phyloP scores from a whole-genome alignment of 352 stramenopile genomes.

The Phytophthora hybrid region DNA sequence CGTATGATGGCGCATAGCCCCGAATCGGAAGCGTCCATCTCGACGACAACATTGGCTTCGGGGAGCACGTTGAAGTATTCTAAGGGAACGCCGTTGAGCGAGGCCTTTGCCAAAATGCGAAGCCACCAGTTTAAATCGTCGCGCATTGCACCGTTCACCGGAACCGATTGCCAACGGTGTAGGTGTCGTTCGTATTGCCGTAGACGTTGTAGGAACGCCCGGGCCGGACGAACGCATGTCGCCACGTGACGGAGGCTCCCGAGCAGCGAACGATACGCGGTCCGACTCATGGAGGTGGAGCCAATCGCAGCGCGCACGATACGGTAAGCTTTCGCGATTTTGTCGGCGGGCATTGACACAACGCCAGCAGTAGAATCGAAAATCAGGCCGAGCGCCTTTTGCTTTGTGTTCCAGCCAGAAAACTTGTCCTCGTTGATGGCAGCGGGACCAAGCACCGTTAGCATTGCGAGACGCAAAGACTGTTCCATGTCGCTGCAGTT shows the following conservation, averaged over 20 bases:
- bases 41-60: slow-evolving; percentile 4
- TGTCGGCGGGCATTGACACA: no score
- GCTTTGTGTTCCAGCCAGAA: slow-evolving; percentile 1
- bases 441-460: background rate
- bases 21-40: slow-evolving; percentile 27
- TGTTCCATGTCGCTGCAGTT: slow-evolving; percentile 12
- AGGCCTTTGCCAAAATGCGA: background rate
- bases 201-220: slow-evolving; percentile 29
- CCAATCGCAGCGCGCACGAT: background rate
- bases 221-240: slow-evolving; percentile 22
- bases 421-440: slow-evolving; percentile 40
- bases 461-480: slow-evolving; percentile 18
- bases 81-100: slow-evolving; percentile 27
- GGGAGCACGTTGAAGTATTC: slow-evolving; percentile 14
- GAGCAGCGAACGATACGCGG: slow-evolving; percentile 21
- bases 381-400: slow-evolving; percentile 19
- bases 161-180: background rate
- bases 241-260: slow-evolving; percentile 30
- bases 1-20: slow-evolving; percentile 15
- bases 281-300: background rate
- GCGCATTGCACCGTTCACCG: slow-evolving; percentile 6
- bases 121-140: slow-evolving; percentile 27
- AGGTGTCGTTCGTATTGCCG: slow-evolving; percentile 8
- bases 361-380: slow-evolving; percentile 12
- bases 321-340: background rate